These are phyloP conservation scores for Diaporthe longicolla DNA, from an alignment of 2,329 filamentous ascomycete species.

Conservation along the genomic window DNA sequence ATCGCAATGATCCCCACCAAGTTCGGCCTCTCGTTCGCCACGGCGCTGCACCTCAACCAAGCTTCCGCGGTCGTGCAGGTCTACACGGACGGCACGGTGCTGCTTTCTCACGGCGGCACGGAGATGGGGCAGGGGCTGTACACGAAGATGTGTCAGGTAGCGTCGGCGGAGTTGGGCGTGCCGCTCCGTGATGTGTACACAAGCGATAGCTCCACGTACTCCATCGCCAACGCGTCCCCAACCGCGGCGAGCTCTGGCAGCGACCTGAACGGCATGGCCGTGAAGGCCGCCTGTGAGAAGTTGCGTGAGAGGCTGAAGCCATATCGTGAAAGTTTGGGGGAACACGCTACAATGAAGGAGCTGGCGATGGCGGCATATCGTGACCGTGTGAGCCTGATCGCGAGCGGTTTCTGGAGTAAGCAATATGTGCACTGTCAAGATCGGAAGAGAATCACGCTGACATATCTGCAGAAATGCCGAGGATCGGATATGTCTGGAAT, in stretches of 20 bases:
- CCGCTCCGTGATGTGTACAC: constrained; percentile 89
- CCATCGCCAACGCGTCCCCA: constrained; percentile 92
- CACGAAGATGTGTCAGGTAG: constrained; percentile 97
- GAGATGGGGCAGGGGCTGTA: constrained; percentile 99
- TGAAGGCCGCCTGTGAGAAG: constrained; percentile 92
- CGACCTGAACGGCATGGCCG: constrained; percentile 95
- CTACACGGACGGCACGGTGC: constrained; percentile 93
- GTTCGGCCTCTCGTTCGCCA: constrained; percentile 93
- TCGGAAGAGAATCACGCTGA: neutral
- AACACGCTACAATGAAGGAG: constrained; percentile 85
- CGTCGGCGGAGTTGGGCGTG: constrained; percentile 87
- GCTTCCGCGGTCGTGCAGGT: constrained; percentile 96
- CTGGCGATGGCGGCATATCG: constrained; percentile 94
- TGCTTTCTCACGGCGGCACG: constrained; percentile 95
- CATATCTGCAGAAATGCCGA: constrained; percentile 76
- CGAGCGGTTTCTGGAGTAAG: constrained; percentile 90
- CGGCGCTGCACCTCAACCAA: constrained; percentile 95
- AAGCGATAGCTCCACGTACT: constrained; percentile 94
- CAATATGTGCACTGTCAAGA: rapidly evolving
- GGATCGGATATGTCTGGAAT: constrained; percentile 95
- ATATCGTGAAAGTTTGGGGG: constrained; percentile 86
- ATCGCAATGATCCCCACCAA: constrained; percentile 91
- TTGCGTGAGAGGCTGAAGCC: constrained; percentile 89
- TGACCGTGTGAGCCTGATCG: constrained; percentile 96
- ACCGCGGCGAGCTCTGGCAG: constrained; percentile 95